Percentiles rank a stretch among this genome's conserved stretches.
phyloP scores from a whole-genome alignment of 2,329 filamentous ascomycete species.

The Penicillium sp. region DNA sequence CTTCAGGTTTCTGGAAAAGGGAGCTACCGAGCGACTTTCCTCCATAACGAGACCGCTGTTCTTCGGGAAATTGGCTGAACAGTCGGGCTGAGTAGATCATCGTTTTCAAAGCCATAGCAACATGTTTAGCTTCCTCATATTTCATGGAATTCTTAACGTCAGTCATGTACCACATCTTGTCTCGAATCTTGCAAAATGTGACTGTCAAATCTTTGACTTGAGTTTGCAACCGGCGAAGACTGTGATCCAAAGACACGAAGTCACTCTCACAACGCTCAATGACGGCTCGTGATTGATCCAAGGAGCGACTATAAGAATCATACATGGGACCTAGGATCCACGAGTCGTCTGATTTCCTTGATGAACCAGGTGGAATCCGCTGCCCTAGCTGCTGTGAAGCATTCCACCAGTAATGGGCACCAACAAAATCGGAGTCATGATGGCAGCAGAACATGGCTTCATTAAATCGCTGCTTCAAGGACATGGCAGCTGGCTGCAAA shows the following conservation, averaged over 20 bases:
- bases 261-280: slow-evolving; percentile 40
- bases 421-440: slow-evolving; percentile 77
- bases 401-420: slow-evolving; percentile 81
- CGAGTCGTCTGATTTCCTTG: slow-evolving; percentile 60
- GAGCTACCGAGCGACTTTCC: slow-evolving; percentile 52
- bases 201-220: slow-evolving; percentile 73
- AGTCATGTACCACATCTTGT: slow-evolving; percentile 99
- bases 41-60: slow-evolving; percentile 41
- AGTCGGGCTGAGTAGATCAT: slow-evolving; percentile 64
- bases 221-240: slow-evolving; percentile 72
- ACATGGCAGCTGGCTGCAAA: slow-evolving; percentile 12
- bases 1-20: slow-evolving; percentile 76
- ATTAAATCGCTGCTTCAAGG: slow-evolving; percentile 48
- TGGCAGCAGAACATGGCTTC: slow-evolving; percentile 75
- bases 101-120: slow-evolving; percentile 82
- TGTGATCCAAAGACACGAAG: slow-evolving; percentile 78
- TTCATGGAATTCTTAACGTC: slow-evolving; percentile 86
- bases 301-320: slow-evolving; percentile 49
- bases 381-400: slow-evolving; percentile 70
- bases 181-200: slow-evolving; percentile 70
- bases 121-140: slow-evolving; percentile 82
- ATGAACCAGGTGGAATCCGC: slow-evolving; percentile 56
- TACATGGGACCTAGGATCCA: slow-evolving; percentile 71
- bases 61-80: slow-evolving; percentile 28
- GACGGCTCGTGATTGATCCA: slow-evolving; percentile 33